Evolutionary conservation across 805 yeast species (phyloP), one percentile per base, ranked within the genome.

Genomic region (Hanseniaspora hatyaiensis): DNA sequence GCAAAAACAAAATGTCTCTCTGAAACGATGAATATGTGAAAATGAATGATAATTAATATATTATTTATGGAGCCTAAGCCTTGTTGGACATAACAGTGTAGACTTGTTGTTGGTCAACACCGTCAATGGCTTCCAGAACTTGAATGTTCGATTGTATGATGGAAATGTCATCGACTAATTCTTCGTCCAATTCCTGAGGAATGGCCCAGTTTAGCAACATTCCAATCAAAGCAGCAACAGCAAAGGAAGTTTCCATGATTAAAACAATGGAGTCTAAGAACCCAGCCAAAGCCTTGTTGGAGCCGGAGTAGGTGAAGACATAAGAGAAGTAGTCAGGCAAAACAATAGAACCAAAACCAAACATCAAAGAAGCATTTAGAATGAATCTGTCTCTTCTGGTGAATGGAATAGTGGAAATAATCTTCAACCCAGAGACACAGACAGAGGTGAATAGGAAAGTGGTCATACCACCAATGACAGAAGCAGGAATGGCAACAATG

Each of bases 381-480:
- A 82, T 75, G 56, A 82, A 78, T 52, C 89, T 69, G 61, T 81
- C 86, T 61, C 88, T 73, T 62, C 88, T 72, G 8, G 83, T 74
- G 62, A 80, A 78, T 11, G 59, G 55, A 37, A 60, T 59, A 8
- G 61, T 57, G 9, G 84, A 64, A 51, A 81, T 78, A 57, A 82
- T 78, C 52, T 77, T 72, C 44, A 82, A 61, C 52, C 88, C 88
- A 2, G 87, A 78, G 15, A 78, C 82, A 1, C 84, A 84, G 28
- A 82, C 88, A 3, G 86, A 75, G 28, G 82, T 72, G 70, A 81
- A 82, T 45, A 82, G 65, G 63, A 81, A 82, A 4, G 87, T 71
- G 9, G 80, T 80, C 94, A 86, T 84, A 54, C 95, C 95, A 53
- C 95, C 96, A 50, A 87, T 69, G 26, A 80, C 84, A 1, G 92